These are phyloP conservation scores for Thielaviopsis populi DNA, from an alignment of 2,329 filamentous ascomycete genomes.

Conservation along the genomic window DNA sequence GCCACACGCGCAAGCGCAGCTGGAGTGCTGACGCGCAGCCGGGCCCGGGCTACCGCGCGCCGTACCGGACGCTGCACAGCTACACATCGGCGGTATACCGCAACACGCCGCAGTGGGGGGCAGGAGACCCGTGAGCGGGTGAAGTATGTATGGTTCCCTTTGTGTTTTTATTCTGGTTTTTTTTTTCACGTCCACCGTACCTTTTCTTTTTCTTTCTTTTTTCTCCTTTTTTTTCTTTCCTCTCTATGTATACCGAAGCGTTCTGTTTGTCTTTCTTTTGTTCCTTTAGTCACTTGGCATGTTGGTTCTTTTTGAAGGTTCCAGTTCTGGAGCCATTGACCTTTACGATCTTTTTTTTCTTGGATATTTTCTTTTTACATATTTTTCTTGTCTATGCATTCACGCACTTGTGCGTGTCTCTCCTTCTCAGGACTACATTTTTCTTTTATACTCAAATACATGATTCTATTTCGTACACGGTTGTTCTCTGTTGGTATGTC, in stretches of 20 bases:
- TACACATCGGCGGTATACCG: slow-evolving; percentile 44
- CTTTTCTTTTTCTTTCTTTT: slow-evolving; percentile 3
- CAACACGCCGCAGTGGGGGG: slow-evolving; percentile 39
- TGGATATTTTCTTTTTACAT: neutral
- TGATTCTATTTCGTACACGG: no score
- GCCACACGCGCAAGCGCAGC: slow-evolving; percentile 28
- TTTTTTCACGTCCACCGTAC: slow-evolving; percentile 5
- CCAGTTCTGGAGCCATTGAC: neutral
- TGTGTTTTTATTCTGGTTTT: slow-evolving; percentile 6
- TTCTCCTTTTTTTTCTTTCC: neutral
- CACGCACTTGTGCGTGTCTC: neutral
- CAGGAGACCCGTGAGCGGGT: slow-evolving; percentile 21
- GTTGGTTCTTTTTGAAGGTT: neutral
- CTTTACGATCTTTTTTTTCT: neutral
- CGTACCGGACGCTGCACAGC: slow-evolving; percentile 41
- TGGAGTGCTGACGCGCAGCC: slow-evolving; percentile 22
- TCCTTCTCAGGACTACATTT: neutral
- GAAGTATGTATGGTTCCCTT: neutral
- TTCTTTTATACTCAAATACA: neutral
- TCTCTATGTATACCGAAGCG: neutral
- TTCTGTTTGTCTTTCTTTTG: neutral
- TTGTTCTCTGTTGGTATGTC: no score
- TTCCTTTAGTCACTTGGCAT: neutral
- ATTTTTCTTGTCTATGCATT: neutral
- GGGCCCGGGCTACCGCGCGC: slow-evolving; percentile 20